Evolutionary conservation across 768 basidiomycete species (phyloP).

Genomic region (Thelephora ganbajun): DNA sequence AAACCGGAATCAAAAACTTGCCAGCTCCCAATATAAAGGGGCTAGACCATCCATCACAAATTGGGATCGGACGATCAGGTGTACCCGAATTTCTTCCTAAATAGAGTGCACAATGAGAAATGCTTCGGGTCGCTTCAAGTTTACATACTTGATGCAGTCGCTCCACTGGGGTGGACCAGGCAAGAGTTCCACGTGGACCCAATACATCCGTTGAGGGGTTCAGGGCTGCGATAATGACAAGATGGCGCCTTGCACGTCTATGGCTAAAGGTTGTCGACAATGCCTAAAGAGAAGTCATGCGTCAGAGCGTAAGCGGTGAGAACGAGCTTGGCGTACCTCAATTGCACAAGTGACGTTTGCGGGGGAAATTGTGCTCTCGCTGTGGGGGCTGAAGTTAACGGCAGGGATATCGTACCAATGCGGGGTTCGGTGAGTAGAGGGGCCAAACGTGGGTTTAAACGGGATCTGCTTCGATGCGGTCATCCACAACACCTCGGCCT

Average conservation of each 20-base stretch:
- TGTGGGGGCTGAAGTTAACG: constrained; percentile 7
- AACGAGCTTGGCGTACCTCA: constrained; percentile 6
- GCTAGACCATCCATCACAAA: constrained; percentile 32
- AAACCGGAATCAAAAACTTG: constrained; percentile 12
- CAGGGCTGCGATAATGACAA: constrained; percentile 41
- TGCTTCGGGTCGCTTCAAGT: constrained; percentile 22
- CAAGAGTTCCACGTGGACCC: neutral
- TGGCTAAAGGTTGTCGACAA: constrained; percentile 3
- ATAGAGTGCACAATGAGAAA: constrained; percentile 11
- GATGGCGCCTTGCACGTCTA: constrained; percentile 26
- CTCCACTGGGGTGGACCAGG: constrained; percentile 6
- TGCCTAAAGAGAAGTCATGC: neutral
- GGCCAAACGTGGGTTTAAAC: constrained; percentile 3
- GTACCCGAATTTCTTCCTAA: constrained; percentile 42
- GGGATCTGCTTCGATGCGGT: constrained; percentile 9
- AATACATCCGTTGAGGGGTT: constrained; percentile 21
- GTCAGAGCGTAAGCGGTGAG: neutral
- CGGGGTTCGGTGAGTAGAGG: constrained; percentile 1
- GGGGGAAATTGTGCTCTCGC: constrained; percentile 9
- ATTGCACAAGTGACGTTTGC: constrained; percentile 8
- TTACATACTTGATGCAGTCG: constrained; percentile 13
- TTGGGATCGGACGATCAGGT: constrained; percentile 36
- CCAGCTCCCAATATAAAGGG: constrained; percentile 33
- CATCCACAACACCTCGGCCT: constrained; percentile 16
- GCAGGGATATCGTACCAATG: constrained; percentile 9